phyloP scores from a whole-genome alignment of 2,329 filamentous ascomycete species.

The Colletotrichum zoysiae region DNA sequence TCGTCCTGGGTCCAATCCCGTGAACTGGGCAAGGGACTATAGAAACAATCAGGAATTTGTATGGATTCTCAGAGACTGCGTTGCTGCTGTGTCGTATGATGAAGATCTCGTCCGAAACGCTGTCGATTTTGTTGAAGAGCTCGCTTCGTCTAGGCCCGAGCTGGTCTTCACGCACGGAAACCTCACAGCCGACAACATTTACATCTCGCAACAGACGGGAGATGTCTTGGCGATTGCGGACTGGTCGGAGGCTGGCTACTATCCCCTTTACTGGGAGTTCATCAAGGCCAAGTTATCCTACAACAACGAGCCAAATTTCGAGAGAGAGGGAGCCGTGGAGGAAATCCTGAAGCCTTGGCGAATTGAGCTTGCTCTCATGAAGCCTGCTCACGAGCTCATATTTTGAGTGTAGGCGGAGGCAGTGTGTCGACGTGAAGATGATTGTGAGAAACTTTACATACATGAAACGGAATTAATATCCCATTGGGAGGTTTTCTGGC shows the following conservation, averaged over 20 bases:
- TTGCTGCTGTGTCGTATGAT: neutral
- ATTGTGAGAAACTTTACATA: neutral
- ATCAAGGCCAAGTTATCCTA: constrained; percentile 30
- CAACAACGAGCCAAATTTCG: constrained; percentile 22
- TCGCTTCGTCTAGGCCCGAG: neutral
- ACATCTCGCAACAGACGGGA: neutral
- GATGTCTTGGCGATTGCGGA: constrained; percentile 33
- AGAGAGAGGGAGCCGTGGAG: constrained; percentile 23
- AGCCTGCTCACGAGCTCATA: constrained; percentile 13
- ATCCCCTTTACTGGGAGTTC: constrained; percentile 40
- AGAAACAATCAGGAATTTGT: neutral
- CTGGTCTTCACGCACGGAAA: constrained; percentile 40
- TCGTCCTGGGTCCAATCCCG: neutral
- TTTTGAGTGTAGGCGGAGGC: neutral
- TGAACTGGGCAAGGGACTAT: neutral
- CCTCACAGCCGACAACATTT: constrained; percentile 32
- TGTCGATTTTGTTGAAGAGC: neutral
- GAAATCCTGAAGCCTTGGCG: constrained; percentile 26
- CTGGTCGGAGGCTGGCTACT: constrained; percentile 36
- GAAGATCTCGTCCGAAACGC: neutral
- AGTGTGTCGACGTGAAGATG: no score
- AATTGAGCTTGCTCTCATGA: constrained; percentile 13
- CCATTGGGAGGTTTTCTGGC: neutral
- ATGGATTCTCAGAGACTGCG: neutral
- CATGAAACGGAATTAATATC: neutral